Percentiles rank a stretch among this genome's conserved stretches.
phyloP scores from a whole-genome alignment of 305 asterid species.

The Fraxinus sp. region DNA sequence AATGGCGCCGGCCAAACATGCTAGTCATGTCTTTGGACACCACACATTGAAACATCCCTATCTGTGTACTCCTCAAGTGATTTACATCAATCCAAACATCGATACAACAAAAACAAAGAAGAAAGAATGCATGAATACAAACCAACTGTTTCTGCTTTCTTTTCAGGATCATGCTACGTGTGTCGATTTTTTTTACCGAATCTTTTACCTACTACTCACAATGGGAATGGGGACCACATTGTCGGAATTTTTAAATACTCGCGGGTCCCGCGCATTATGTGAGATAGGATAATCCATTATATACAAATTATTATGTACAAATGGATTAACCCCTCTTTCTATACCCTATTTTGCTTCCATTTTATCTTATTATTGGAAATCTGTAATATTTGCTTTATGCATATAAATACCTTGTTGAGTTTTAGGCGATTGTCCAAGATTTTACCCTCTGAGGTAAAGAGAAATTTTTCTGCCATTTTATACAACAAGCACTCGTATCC shows the following conservation, averaged over 20 bases:
- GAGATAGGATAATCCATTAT: too few relatives aligned
- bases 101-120: slow-evolving; percentile 20
- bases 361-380: neutral
- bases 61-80: slow-evolving; percentile 18
- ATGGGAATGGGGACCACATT: too few relatives aligned
- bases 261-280: too few relatives aligned
- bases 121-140: slow-evolving; percentile 19
- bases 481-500: slow-evolving; percentile 49
- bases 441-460: slow-evolving; percentile 35
- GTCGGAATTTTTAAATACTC: too few relatives aligned
- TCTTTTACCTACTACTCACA: too few relatives aligned
- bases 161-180: too few relatives aligned
- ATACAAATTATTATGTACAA: too few relatives aligned
- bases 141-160: neutral
- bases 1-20: neutral
- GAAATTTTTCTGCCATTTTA: slow-evolving; percentile 41
- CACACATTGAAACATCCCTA: slow-evolving; percentile 12
- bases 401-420: slow-evolving; percentile 38
- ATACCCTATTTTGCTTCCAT: too few relatives aligned
- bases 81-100: slow-evolving; percentile 29
- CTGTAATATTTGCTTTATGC: neutral
- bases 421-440: slow-evolving; percentile 40
- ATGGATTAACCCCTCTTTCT: too few relatives aligned
- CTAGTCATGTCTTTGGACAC: neutral
- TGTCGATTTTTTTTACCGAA: too few relatives aligned